Percentiles rank a stretch among this genome's conserved stretches.
phyloP scores from a whole-genome alignment of 176 grass and related monocot genomes.

The Oryza longistaminata region DNA sequence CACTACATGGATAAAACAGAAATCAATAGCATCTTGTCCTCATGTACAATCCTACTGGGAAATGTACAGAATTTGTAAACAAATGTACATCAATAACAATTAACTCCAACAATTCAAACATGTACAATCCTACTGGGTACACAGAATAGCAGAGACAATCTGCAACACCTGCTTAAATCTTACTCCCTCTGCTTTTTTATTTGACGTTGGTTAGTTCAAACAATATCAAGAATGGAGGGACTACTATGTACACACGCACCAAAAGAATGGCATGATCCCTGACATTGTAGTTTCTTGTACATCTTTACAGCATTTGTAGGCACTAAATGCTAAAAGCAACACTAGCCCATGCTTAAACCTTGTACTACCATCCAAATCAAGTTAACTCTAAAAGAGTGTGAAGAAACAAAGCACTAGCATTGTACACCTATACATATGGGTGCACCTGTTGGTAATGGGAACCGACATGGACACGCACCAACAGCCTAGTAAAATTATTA shows the following conservation, averaged over 20 bases:
- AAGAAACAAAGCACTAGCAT: conserved; percentile 20
- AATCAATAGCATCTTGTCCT: neutral
- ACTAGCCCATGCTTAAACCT: conserved; percentile 7
- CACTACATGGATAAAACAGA: neutral
- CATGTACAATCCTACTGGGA: neutral
- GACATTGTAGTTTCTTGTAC: conserved; percentile 2
- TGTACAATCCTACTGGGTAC: neutral
- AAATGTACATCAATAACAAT: neutral
- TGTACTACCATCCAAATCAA: conserved; percentile 16
- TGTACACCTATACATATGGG: neutral
- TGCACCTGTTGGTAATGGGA: neutral
- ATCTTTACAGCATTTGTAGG: conserved; percentile 1
- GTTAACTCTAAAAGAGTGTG: neutral
- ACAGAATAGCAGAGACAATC: neutral
- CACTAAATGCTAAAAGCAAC: neutral
- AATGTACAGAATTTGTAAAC: neutral
- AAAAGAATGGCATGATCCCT: neutral
- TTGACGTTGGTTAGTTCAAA: too few relatives aligned
- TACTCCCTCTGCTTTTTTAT: neutral
- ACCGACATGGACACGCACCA: neutral
- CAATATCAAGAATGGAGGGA: too few relatives aligned
- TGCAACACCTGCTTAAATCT: neutral
- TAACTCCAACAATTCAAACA: conserved; percentile 6
- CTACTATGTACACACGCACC: neutral
- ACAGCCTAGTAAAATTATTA: neutral